A percentile compares a stretch with the other conserved stretches of the same genome.
These are phyloP conservation scores for Naumovozyma baii DNA, from an alignment of 805 yeast species.

Conservation along the genomic window DNA sequence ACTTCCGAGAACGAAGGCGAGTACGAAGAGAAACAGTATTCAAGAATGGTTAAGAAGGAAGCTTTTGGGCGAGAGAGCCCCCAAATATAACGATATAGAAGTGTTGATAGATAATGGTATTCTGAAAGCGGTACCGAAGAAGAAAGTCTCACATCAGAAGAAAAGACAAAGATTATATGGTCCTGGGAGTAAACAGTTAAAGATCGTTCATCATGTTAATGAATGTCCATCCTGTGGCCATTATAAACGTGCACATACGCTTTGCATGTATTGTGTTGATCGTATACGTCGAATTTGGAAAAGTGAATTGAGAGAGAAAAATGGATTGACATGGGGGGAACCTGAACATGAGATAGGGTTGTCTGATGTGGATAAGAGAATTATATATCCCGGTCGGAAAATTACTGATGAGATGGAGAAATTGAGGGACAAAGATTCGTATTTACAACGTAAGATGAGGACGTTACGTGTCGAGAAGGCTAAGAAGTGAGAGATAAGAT, in stretches of 20 bases:
- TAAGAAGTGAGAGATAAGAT: not conserved
- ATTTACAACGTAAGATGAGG: slow-evolving; percentile 45
- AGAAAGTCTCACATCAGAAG: slow-evolving; percentile 79
- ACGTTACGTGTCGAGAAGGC: slow-evolving; percentile 42
- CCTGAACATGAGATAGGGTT: slow-evolving; percentile 29
- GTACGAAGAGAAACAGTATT: not conserved
- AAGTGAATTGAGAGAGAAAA: slow-evolving; percentile 22
- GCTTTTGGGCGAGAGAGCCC: not conserved
- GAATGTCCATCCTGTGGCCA: slow-evolving; percentile 96
- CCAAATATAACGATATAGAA: no score
- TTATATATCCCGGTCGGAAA: slow-evolving; percentile 67
- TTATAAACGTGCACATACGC: slow-evolving; percentile 76
- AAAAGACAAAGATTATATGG: slow-evolving; percentile 77
- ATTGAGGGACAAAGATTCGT: slow-evolving; percentile 44
- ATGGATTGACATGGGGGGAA: slow-evolving; percentile 10
- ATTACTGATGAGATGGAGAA: slow-evolving; percentile 37
- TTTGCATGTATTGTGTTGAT: slow-evolving; percentile 87
- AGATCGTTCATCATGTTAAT: slow-evolving; percentile 64
- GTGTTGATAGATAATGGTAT: slow-evolving; percentile 43
- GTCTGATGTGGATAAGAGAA: slow-evolving; percentile 50
- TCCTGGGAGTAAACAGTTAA: slow-evolving; percentile 69
- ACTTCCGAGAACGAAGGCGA: not conserved
- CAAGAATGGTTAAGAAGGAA: not conserved
- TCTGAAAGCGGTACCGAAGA: slow-evolving; percentile 84
- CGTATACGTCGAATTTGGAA: slow-evolving; percentile 74